A percentile compares a stretch with the other conserved stretches of the same genome.
phyloP scores from a whole-genome alignment of 164 flowering plant genomes.

The Brasenia schreberi region DNA sequence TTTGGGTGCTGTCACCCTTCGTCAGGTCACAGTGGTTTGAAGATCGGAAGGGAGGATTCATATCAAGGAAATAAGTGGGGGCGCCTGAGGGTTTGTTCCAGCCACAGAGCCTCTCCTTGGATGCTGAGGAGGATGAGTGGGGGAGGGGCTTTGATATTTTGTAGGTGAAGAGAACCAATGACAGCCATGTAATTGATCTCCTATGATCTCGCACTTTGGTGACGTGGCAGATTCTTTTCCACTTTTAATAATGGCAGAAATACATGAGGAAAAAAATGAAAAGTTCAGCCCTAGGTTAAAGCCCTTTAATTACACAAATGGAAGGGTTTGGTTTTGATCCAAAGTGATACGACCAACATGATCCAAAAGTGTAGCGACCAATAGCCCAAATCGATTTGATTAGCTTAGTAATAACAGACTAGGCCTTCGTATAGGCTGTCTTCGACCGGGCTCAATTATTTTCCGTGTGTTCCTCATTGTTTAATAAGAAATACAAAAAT shows the following conservation, averaged over 20 bases:
- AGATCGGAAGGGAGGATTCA: neutral
- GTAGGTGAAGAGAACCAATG: neutral
- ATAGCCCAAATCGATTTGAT: too few species aligned
- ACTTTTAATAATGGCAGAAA: neutral
- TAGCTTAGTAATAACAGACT: too few species aligned
- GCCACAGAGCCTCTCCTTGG: neutral
- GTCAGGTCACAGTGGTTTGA: neutral
- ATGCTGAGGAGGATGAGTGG: neutral
- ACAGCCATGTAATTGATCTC: constrained; percentile 4
- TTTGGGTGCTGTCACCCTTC: neutral
- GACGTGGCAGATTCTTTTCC: constrained; percentile 5
- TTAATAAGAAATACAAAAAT: too few species aligned
- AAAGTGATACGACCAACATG: too few species aligned
- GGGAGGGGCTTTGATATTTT: neutral
- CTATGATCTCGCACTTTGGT: neutral
- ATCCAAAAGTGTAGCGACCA: too few species aligned
- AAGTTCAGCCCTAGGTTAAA: too few species aligned
- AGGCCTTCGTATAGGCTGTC: too few species aligned
- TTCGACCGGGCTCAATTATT: too few species aligned
- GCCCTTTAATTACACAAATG: too few species aligned
- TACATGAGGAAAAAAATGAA: neutral
- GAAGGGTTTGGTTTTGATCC: too few species aligned
- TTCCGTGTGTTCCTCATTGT: too few species aligned
- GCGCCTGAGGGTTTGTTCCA: neutral
- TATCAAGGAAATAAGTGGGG: neutral